Percentiles rank a stretch among this genome's conserved stretches.
Evolutionary conservation across 192 early-diverging fungal species (phyloP).

Genomic region (Chytriomyces confervae): DNA sequence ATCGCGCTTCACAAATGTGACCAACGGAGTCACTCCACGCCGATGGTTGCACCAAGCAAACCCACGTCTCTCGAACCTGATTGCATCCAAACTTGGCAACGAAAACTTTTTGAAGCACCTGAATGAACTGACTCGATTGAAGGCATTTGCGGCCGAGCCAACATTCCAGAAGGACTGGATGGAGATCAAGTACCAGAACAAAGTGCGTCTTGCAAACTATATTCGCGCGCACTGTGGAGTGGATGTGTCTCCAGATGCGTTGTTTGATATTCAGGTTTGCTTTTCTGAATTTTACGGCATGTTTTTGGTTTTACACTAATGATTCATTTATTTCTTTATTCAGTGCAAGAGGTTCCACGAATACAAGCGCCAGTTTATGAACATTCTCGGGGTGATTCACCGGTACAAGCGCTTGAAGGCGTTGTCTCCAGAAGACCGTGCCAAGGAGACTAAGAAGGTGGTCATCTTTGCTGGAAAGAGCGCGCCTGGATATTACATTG

Average conservation of each 20-base stretch:
- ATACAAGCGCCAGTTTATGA: slow-evolving; percentile 99
- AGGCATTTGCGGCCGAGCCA: slow-evolving; percentile 64
- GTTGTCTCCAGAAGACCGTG: slow-evolving; percentile 71
- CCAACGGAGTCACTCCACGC: slow-evolving; percentile 94
- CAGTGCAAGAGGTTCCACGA: slow-evolving; percentile 97
- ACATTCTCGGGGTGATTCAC: slow-evolving; percentile 94
- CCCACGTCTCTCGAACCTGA: slow-evolving; percentile 81
- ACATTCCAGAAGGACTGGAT: slow-evolving; percentile 86
- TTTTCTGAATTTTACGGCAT: slow-evolving; percentile 17
- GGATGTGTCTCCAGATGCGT: slow-evolving; percentile 79
- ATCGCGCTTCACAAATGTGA: slow-evolving; percentile 94
- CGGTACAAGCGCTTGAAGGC: slow-evolving; percentile 87
- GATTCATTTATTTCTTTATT: not conserved
- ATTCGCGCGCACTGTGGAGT: slow-evolving; percentile 75
- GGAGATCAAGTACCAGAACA: slow-evolving; percentile 89
- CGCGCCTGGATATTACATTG: slow-evolving; percentile 98
- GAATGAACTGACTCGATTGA: slow-evolving; percentile 68
- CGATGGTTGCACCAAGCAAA: slow-evolving; percentile 98
- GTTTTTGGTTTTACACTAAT: slow-evolving; percentile 1
- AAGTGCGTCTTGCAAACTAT: slow-evolving; percentile 83
- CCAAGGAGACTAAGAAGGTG: slow-evolving; percentile 78
- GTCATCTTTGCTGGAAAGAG: slow-evolving; percentile 97
- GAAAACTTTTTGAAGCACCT: slow-evolving; percentile 73
- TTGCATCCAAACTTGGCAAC: slow-evolving; percentile 78
- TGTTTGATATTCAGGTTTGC: slow-evolving; percentile 90